A percentile compares a stretch with the other conserved stretches of the same genome.
These are phyloP conservation scores for Anisogramma anomala DNA, from an alignment of 2,329 filamentous ascomycete species.

Conservation along the genomic window DNA sequence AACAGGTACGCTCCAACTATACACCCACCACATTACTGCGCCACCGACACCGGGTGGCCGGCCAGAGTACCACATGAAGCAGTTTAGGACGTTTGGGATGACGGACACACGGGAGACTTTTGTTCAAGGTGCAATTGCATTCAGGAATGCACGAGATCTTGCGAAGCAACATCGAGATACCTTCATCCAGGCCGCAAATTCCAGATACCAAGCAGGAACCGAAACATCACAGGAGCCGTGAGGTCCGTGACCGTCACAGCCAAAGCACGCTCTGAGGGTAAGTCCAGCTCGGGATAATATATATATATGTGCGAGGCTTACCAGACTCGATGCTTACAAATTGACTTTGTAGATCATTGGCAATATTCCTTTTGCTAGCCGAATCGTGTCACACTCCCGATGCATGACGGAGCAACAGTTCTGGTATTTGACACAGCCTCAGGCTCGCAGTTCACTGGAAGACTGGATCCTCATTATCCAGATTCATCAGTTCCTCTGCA, in stretches of 20 bases:
- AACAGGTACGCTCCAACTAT: conserved; percentile 25
- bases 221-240: not conserved
- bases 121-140: conserved; percentile 25
- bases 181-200: conserved; percentile 17
- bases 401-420: too few species aligned
- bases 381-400: too few species aligned
- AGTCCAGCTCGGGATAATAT: not conserved
- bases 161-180: not conserved
- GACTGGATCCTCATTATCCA: too few species aligned
- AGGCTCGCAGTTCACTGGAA: too few species aligned
- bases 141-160: conserved; percentile 23
- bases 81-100: conserved; percentile 21
- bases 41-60: conserved; percentile 21
- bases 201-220: conserved; percentile 9
- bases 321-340: too few species aligned
- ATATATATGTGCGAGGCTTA: too few species aligned
- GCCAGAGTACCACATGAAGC: conserved; percentile 31
- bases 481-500: too few species aligned
- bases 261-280: conserved; percentile 1
- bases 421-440: too few species aligned
- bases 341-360: too few species aligned
- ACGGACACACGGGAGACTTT: conserved; percentile 22
- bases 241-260: conserved; percentile 1
- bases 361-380: too few species aligned
- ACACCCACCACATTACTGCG: conserved; percentile 25